phyloP scores from a whole-genome alignment of 108 stramenopile species.

The Fragilaria crotonensis region DNA sequence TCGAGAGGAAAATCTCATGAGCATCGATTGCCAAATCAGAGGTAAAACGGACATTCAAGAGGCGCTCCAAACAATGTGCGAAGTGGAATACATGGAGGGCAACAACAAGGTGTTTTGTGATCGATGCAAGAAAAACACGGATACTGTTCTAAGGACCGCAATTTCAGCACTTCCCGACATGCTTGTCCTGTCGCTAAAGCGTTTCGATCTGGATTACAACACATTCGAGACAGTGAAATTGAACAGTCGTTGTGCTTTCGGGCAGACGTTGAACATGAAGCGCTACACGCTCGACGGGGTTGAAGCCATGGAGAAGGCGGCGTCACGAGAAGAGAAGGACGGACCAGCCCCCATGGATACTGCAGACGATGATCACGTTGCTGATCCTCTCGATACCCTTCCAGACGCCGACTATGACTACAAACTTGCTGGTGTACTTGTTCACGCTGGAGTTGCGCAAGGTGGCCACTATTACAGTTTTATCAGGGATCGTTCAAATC shows the following conservation, averaged over 20 bases:
- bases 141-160: slow-evolving; percentile 84
- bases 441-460: slow-evolving; percentile 96
- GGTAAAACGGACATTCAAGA: slow-evolving; percentile 91
- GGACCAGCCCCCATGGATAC: slow-evolving; percentile 28
- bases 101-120: slow-evolving; percentile 96
- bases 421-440: slow-evolving; percentile 88
- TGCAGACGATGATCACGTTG: slow-evolving; percentile 26
- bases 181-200: slow-evolving; percentile 90
- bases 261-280: slow-evolving; percentile 90
- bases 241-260: slow-evolving; percentile 93
- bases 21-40: slow-evolving; percentile 91
- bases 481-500: slow-evolving; percentile 74
- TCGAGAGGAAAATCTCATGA: slow-evolving; percentile 87
- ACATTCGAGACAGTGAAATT: slow-evolving; percentile 99
- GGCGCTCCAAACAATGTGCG: slow-evolving; percentile 84
- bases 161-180: slow-evolving; percentile 88
- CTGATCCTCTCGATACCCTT: slow-evolving; percentile 38
- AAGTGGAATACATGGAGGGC: slow-evolving; percentile 95
- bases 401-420: slow-evolving; percentile 91
- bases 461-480: slow-evolving; percentile 98
- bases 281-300: slow-evolving; percentile 90
- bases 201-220: slow-evolving; percentile 96
- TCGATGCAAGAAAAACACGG: slow-evolving; percentile 90
- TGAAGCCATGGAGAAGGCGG: slow-evolving; percentile 60
- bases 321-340: slow-evolving; percentile 24